Conservation (phyloP, 257 asterid genomes). For the Cruciata laevipes region DNA sequence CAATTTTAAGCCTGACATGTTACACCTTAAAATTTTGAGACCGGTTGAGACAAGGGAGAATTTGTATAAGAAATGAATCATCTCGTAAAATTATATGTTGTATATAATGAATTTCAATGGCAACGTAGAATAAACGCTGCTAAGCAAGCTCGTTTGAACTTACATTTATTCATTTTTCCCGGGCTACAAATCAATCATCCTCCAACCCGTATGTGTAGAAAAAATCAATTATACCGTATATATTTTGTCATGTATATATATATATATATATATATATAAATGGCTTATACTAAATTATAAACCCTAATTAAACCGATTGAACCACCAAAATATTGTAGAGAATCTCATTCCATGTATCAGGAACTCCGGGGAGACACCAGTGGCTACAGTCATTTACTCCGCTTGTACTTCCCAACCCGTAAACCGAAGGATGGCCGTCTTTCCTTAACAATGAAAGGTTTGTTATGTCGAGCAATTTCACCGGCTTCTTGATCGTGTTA, state of each 20-base stretch:
- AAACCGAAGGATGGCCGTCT: constrained; percentile 87
- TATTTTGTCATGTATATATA: not conserved
- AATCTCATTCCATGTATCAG: constrained; percentile 80
- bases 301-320: not conserved
- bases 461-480: constrained; percentile 54
- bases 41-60: too few species aligned
- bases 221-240: not conserved
- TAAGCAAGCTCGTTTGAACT: not conserved
- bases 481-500: constrained; percentile 40
- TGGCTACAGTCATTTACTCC: constrained; percentile 80
- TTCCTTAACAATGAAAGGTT: constrained; percentile 66
- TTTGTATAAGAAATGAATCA: too few species aligned
- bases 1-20: too few species aligned
- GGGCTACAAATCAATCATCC: not conserved
- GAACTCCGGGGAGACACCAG: constrained; percentile 91
- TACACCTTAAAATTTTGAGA: too few species aligned
- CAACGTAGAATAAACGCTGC: not conserved
- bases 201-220: not conserved
- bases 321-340: constrained; percentile 41
- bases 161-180: not conserved
- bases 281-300: not conserved
- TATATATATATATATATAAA: too few species aligned
- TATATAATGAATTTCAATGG: too few species aligned
- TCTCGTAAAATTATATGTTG: too few species aligned
- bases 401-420: constrained; percentile 38